Percentiles rank a stretch among this genome's conserved stretches.
Evolutionary conservation across 2,329 filamentous ascomycete species (phyloP).

Genomic region (Ceratocystis albifundus): DNA sequence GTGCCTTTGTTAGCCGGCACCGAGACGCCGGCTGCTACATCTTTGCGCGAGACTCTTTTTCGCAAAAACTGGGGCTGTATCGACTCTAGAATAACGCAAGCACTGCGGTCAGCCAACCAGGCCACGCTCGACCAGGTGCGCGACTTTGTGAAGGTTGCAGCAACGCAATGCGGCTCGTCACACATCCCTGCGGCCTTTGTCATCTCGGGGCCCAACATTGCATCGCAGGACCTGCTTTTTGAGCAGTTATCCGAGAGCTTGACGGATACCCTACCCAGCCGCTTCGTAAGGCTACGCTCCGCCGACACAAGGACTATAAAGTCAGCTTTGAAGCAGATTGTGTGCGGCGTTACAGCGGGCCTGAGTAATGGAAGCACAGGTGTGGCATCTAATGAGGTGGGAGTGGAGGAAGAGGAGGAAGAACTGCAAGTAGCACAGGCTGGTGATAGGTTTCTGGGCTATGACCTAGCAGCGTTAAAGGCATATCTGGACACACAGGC

Average conservation of each 20-base stretch:
- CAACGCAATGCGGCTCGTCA: not conserved
- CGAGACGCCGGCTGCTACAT: constrained; percentile 40
- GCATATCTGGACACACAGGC: constrained; percentile 40
- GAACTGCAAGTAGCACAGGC: constrained; percentile 29
- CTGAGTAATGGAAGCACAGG: constrained; percentile 24
- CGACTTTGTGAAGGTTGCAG: constrained; percentile 37
- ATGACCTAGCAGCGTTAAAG: constrained; percentile 64
- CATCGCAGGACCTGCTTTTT: constrained; percentile 63
- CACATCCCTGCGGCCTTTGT: constrained; percentile 57
- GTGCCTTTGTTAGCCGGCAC: constrained; percentile 43
- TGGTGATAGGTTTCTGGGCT: constrained; percentile 51
- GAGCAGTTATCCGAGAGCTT: constrained; percentile 52
- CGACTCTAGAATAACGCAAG: constrained; percentile 49
- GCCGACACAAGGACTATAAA: constrained; percentile 64
- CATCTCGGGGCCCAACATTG: constrained; percentile 66
- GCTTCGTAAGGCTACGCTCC: constrained; percentile 56
- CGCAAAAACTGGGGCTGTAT: constrained; percentile 52
- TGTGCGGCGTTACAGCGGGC: constrained; percentile 48
- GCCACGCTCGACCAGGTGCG: constrained; percentile 49
- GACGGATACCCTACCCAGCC: constrained; percentile 37
- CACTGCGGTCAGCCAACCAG: constrained; percentile 49
- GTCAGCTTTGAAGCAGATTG: constrained; percentile 57
- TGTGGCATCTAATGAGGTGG: constrained; percentile 40
- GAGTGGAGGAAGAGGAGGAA: constrained; percentile 9
- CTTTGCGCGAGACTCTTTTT: constrained; percentile 49